Evolutionary conservation across 2,329 filamentous ascomycete genomes (phyloP).

Genomic region (Scorias spongiosa): DNA sequence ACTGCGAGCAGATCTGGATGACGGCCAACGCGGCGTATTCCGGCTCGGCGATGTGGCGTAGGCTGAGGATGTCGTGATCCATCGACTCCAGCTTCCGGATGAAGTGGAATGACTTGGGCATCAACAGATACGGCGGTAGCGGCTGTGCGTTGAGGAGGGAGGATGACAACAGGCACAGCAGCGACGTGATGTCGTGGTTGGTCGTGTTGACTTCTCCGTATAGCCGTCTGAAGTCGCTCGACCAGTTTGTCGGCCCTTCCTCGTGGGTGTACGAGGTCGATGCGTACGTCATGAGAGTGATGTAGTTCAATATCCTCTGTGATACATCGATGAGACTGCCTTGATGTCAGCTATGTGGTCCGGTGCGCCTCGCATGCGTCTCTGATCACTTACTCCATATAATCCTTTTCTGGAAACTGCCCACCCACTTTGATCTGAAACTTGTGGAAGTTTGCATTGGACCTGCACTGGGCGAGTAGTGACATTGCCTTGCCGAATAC

Average conservation of each 20-base stretch:
- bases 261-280: slow-evolving; percentile 36
- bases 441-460: slow-evolving; percentile 48
- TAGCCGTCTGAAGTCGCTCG: slow-evolving; percentile 43
- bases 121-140: slow-evolving; percentile 53
- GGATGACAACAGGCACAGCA: slow-evolving; percentile 53
- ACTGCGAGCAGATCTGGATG: slow-evolving; percentile 52
- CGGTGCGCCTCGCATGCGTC: background rate
- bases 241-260: slow-evolving; percentile 39
- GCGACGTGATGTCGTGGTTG: slow-evolving; percentile 51
- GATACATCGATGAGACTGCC: slow-evolving; percentile 42
- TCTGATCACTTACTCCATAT: slow-evolving; percentile 28
- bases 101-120: slow-evolving; percentile 46
- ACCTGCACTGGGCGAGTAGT: slow-evolving; percentile 47
- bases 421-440: slow-evolving; percentile 60
- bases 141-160: slow-evolving; percentile 50
- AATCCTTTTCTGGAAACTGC: slow-evolving; percentile 49
- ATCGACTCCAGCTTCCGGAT: slow-evolving; percentile 41
- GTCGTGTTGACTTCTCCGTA: slow-evolving; percentile 42
- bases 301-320: slow-evolving; percentile 49
- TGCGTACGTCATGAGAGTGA: slow-evolving; percentile 49
- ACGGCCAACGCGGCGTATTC: slow-evolving; percentile 63
- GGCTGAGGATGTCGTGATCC: slow-evolving; percentile 44
- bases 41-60: slow-evolving; percentile 51
- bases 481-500: slow-evolving; percentile 55
- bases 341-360: slow-evolving; percentile 1